A percentile compares a stretch with the other conserved stretches of the same genome.
phyloP scores from a whole-genome alignment of 2,329 filamentous ascomycete genomes.

The Orbilia blumenaviensis region DNA sequence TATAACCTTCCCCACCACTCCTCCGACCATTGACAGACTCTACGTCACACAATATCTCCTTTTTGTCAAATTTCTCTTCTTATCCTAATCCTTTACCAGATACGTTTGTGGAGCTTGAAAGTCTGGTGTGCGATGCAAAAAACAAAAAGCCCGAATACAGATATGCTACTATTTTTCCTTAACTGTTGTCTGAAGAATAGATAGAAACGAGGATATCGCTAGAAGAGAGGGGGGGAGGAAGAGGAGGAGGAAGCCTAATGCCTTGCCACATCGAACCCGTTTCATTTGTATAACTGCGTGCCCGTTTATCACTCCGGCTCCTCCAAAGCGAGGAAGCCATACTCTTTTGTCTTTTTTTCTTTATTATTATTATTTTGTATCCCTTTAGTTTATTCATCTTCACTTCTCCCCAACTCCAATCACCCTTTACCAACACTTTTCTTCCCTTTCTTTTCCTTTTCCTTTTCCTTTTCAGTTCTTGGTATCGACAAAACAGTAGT shows the following conservation, averaged over 20 bases:
- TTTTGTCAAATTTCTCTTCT: slow-evolving; percentile 46
- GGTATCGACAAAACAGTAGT: slow-evolving; percentile 48
- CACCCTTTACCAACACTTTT: background rate
- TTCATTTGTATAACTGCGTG: slow-evolving; percentile 49
- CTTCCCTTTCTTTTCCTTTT: background rate
- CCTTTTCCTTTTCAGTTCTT: slow-evolving; percentile 20
- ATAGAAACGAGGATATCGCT: background rate
- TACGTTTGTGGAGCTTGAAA: slow-evolving; percentile 34
- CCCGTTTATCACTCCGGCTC: slow-evolving; percentile 3
- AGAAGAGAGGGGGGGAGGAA: slow-evolving; percentile 4
- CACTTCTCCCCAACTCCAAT: background rate
- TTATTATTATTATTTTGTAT: slow-evolving; percentile 14
- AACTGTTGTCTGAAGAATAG: slow-evolving; percentile 6
- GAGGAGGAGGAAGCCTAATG: slow-evolving; percentile 34
- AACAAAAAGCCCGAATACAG: slow-evolving; percentile 18
- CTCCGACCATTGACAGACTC: slow-evolving; percentile 37
- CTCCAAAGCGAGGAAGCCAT: background rate
- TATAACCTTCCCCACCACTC: slow-evolving; percentile 8
- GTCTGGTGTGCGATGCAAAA: slow-evolving; percentile 7
- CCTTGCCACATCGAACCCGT: slow-evolving; percentile 25
- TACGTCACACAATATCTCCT: slow-evolving; percentile 51
- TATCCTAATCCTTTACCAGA: slow-evolving; percentile 26
- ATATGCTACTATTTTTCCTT: slow-evolving; percentile 14
- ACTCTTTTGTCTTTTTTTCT: too few species aligned
- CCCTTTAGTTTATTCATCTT: slow-evolving; percentile 14